Conservation (phyloP, 108 stramenopile genomes). For the Nitzschia putrida region DNA sequence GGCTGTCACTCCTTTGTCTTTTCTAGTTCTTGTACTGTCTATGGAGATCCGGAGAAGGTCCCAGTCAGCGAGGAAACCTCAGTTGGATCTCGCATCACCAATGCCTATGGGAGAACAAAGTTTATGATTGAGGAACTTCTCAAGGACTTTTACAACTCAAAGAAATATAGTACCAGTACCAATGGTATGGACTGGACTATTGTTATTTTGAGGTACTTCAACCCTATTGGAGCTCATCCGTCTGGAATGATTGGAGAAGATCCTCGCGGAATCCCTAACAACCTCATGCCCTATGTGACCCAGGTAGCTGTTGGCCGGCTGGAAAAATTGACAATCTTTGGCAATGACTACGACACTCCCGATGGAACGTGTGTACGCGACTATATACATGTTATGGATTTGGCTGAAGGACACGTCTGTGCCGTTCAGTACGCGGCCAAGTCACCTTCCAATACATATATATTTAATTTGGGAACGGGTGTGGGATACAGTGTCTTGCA, state of each 20-base stretch:
- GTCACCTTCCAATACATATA: slow-evolving; percentile 70
- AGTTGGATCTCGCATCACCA: slow-evolving; percentile 71
- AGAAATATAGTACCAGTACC: slow-evolving; percentile 52
- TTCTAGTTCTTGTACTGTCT: slow-evolving; percentile 96
- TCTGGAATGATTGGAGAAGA: slow-evolving; percentile 98
- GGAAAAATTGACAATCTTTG: slow-evolving; percentile 92
- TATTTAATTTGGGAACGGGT: slow-evolving; percentile 98
- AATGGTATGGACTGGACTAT: slow-evolving; percentile 46
- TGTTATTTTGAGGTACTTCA: slow-evolving; percentile 97
- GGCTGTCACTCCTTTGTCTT: slow-evolving; percentile 85
- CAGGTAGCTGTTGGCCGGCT: slow-evolving; percentile 92
- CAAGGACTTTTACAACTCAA: slow-evolving; percentile 81
- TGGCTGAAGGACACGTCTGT: slow-evolving; percentile 95
- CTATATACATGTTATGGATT: slow-evolving; percentile 99
- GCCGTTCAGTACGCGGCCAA: slow-evolving; percentile 86
- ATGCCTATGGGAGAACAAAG: slow-evolving; percentile 98
- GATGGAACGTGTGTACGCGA: slow-evolving; percentile 98
- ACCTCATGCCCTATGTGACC: slow-evolving; percentile 96
- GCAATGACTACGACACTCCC: slow-evolving; percentile 95
- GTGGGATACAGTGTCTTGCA: slow-evolving; percentile 92
- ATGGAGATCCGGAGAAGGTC: slow-evolving; percentile 91
- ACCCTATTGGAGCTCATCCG: slow-evolving; percentile 99
- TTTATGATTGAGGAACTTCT: slow-evolving; percentile 98
- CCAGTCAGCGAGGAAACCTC: slow-evolving; percentile 84
- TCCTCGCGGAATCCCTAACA: slow-evolving; percentile 98